Evolutionary conservation across 2,329 filamentous ascomycete species (phyloP), one percentile per base, ranked within the genome.

Genomic region (Hypoxylon sp.): DNA sequence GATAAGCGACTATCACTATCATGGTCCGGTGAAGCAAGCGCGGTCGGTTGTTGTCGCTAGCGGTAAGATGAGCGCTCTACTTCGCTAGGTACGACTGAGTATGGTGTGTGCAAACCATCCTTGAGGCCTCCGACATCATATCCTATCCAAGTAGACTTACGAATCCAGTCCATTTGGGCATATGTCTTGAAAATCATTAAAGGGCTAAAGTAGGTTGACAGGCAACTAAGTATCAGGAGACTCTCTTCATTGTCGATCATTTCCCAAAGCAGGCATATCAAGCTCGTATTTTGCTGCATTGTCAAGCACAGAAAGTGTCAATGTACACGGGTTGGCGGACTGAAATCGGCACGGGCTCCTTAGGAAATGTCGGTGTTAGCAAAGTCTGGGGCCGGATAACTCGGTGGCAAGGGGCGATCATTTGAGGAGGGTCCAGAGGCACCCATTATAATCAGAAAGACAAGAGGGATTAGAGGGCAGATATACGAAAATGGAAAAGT

Each of bases 401-500:
- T 47, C 14, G 54, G 69, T 69, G 69, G 69, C 69, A 62, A 71
- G 61, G 44, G 67, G 31, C 53, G 67, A 67, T 71, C 68, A 57
- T 52, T 63, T 47, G 4, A 33, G 58, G 61, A 63, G 56, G 51
- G 56, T 53, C 65, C 56, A 69, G 53, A 69, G 65, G 58, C 13
- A 50, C 64, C 56, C 33, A 65, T 68, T 57, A 66, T 68, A 47
- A 31, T 35, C 51, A 47, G 44, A 11, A 54, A 46, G 31, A 44
- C 51, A 55, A 55, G 42, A 64, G 39, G 62, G 65, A 59, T 66
- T 60, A 63, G 33, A 67, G 50, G 47, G 53, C 48, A 65, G 46
- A 63, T 70, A 63, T 70, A 66, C 65, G 33, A 60, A 68, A 68
- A 10, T 39, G 48, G 67, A 65, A 67, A 65, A 70, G 69, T 70